Base-by-base conservation (phyloP, 768 basidiomycete genomes). In the Pleurotus eryngii region DNA sequence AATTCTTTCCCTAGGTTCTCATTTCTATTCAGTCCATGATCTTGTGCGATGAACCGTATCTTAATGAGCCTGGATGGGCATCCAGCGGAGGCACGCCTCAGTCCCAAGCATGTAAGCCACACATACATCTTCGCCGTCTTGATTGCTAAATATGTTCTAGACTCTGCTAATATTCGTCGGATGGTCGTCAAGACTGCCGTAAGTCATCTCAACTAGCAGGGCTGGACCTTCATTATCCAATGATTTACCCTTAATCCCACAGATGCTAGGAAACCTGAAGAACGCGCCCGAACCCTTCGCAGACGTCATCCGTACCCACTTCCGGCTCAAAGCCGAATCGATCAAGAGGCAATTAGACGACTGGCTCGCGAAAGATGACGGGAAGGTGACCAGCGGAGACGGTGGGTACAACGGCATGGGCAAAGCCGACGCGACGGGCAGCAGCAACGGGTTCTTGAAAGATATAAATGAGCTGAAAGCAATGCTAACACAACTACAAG, bases 1-100 rank as follows among this genome's bases (percentile, higher is more conserved):
- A 78, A 77, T 63, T 86, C 79, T 18, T 84, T 80, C 15, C 83
- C 9, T 35, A 96, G 81, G 92, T 95, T 38, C 78, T 98, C 42
- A 90, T 97, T 39, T 95, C 94, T 14, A 95, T 98, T 30, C 95
- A 97, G 74, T 93, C 92, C 14, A 93, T 98, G 91, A 96, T 97
- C 62, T 76, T 97, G 22, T 95, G 90, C 60, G 95, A 96, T 17
- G 95, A 94, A 64, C 92, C 95, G 7, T 96, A 95, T 68, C 70
- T 94, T 59, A 96, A 96, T 62, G 95, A 98, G 68, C 95, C 95
- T 17, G 93, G 89, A 22, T 92, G 90, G 90, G 86, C 90, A 18
- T 72, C 72, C 42, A 81, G 82, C 57, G 83, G 79, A 14, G 92
- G 92, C 24, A 89, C 86, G 22, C 80, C 89, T 2, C 81, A 84